Percentiles rank a stretch among this genome's conserved stretches.
phyloP scores from a whole-genome alignment of 768 basidiomycete genomes.

The Lepiota venenata region DNA sequence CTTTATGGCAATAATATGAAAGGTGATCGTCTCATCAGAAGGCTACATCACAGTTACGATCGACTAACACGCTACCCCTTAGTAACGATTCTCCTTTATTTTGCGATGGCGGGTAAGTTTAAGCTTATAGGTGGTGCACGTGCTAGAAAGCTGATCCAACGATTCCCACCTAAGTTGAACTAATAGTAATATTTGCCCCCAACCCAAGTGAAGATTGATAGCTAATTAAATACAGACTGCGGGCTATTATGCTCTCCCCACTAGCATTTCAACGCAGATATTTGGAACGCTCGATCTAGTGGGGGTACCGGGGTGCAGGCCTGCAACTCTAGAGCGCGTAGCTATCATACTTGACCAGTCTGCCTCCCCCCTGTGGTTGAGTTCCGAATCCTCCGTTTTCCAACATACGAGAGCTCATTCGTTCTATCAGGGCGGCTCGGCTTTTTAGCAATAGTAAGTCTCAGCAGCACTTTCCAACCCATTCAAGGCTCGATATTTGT shows the following conservation, averaged over 20 bases:
- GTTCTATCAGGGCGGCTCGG: neutral
- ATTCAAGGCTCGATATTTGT: neutral
- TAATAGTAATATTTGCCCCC: neutral
- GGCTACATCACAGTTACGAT: neutral
- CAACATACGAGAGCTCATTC: neutral
- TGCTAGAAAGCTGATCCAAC: neutral
- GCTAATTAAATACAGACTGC: neutral
- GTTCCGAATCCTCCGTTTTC: no score
- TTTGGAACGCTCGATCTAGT: neutral
- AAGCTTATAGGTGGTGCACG: neutral
- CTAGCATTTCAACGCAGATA: conserved; percentile 1
- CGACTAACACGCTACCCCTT: no score
- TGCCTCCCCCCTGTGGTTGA: neutral
- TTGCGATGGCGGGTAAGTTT: conserved; percentile 6
- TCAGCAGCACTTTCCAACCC: neutral
- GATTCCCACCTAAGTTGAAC: neutral
- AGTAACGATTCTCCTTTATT: neutral
- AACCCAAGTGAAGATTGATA: neutral
- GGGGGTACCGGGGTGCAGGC: neutral
- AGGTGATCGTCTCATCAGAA: neutral
- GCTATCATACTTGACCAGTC: neutral
- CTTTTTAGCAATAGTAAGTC: conserved; percentile 2
- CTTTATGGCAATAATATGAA: neutral
- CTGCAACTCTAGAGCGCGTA: neutral
- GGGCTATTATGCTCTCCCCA: neutral